Conservation (phyloP, 176 grass and related monocot genomes). For the Canna indica region DNA sequence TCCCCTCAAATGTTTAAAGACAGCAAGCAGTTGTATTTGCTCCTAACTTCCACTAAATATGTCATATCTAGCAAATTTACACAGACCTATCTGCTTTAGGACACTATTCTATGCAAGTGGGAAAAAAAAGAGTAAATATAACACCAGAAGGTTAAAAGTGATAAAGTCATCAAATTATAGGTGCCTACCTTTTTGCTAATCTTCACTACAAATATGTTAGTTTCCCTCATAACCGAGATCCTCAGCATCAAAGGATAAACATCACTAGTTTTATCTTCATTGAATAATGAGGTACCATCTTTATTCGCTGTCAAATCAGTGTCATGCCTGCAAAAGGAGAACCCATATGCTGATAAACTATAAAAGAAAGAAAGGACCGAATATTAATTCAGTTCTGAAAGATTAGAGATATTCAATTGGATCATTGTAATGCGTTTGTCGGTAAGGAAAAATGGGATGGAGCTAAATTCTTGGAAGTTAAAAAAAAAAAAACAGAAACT, state of each 20-base stretch:
- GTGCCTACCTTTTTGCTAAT: slow-evolving; percentile 81
- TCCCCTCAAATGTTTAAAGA: neutral
- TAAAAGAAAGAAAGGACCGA: neutral
- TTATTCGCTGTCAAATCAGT: slow-evolving; percentile 42
- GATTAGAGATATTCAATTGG: neutral
- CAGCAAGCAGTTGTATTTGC: neutral
- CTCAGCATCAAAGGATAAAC: slow-evolving; percentile 80
- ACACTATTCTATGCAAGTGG: neutral
- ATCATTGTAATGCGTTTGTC: neutral
- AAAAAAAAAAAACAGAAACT: neutral
- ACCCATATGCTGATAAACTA: neutral
- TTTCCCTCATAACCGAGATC: slow-evolving; percentile 66
- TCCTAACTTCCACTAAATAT: neutral
- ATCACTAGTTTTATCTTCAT: slow-evolving; percentile 35
- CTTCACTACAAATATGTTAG: slow-evolving; percentile 62
- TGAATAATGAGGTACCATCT: slow-evolving; percentile 22
- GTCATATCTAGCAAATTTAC: neutral
- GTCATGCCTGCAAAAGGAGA: slow-evolving; percentile 32
- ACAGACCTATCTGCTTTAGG: neutral
- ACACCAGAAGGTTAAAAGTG: neutral
- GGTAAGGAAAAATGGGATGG: neutral
- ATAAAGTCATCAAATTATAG: neutral
- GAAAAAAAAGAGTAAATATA: neutral
- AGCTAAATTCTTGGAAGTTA: neutral
- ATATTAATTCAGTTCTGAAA: neutral